phyloP scores from a whole-genome alignment of 2,329 filamentous ascomycete species.

The Apiospora koreana region DNA sequence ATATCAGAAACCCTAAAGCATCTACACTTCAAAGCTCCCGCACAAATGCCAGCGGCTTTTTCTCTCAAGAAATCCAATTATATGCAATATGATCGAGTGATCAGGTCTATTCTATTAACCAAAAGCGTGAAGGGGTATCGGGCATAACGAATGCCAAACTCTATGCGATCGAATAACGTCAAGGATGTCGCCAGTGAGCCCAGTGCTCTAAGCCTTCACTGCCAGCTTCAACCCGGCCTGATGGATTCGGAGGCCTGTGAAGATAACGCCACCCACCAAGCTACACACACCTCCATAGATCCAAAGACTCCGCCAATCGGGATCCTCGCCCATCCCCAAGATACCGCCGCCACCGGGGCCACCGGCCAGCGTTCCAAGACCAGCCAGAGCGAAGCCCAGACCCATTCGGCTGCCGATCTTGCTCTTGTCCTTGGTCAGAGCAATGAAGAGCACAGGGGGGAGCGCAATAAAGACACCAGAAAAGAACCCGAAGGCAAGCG shows the following conservation, averaged over 20 bases:
- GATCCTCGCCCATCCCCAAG: constrained; percentile 31
- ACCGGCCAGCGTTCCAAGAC: constrained; percentile 66
- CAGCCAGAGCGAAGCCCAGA: constrained; percentile 60
- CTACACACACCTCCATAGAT: neutral
- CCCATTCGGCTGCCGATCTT: constrained; percentile 71
- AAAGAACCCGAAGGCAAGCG: constrained; percentile 58
- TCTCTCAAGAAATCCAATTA: neutral
- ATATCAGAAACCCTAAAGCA: no score
- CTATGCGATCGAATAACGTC: neutral
- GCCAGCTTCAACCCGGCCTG: neutral
- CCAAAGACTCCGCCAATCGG: neutral
- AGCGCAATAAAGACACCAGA: constrained; percentile 65
- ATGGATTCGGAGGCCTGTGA: neutral
- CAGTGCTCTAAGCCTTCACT: neutral
- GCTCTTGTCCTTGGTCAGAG: constrained; percentile 65
- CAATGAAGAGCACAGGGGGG: constrained; percentile 59
- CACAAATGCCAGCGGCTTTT: neutral
- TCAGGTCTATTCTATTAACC: neutral
- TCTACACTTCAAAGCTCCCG: neutral
- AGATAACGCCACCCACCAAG: neutral
- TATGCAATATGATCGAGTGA: neutral
- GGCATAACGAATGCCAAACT: neutral
- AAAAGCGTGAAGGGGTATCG: neutral
- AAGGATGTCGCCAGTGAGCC: neutral
- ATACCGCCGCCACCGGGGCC: constrained; percentile 69